Percentiles rank a stretch among this genome's conserved stretches.
Conservation (phyloP, 805 yeast species). For the Yarrowia bubula region DNA sequence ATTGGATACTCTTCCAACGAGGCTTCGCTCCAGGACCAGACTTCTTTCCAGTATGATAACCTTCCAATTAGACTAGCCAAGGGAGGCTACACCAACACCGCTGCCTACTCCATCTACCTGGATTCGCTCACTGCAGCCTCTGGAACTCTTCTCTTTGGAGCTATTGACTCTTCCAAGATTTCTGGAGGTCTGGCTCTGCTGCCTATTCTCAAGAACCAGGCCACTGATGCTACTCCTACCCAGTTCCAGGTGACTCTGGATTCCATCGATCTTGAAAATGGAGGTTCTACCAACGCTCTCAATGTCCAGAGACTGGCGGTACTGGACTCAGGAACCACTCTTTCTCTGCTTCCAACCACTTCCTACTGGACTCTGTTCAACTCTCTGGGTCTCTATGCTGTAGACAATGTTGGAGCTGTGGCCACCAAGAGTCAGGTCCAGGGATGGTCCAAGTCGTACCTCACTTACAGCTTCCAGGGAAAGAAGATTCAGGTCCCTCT, state of each 20-base stretch:
- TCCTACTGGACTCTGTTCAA: background rate
- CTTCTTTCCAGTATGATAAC: conserved; percentile 32
- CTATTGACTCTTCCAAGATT: conserved; percentile 60
- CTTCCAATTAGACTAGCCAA: conserved; percentile 39
- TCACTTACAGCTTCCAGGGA: conserved; percentile 17
- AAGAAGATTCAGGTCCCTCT: background rate
- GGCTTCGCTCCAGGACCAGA: background rate
- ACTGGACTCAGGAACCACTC: conserved; percentile 36
- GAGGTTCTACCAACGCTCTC: conserved; percentile 35
- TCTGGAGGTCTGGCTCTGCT: conserved; percentile 45
- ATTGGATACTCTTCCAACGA: conserved; percentile 28
- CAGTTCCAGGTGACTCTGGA: background rate
- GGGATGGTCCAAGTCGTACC: background rate
- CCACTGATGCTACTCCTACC: background rate
- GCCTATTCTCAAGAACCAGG: conserved; percentile 29
- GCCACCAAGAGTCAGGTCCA: background rate
- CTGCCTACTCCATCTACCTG: conserved; percentile 50
- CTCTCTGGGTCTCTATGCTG: conserved; percentile 22
- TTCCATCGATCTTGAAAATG: conserved; percentile 33
- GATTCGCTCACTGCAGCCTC: conserved; percentile 38
- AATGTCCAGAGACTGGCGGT: conserved; percentile 56
- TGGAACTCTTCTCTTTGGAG: conserved; percentile 64
- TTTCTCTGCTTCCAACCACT: background rate
- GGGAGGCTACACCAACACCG: conserved; percentile 43
- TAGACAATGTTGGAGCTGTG: background rate